phyloP scores from a whole-genome alignment of 345 rosid species.

The Kandelia obovata region DNA sequence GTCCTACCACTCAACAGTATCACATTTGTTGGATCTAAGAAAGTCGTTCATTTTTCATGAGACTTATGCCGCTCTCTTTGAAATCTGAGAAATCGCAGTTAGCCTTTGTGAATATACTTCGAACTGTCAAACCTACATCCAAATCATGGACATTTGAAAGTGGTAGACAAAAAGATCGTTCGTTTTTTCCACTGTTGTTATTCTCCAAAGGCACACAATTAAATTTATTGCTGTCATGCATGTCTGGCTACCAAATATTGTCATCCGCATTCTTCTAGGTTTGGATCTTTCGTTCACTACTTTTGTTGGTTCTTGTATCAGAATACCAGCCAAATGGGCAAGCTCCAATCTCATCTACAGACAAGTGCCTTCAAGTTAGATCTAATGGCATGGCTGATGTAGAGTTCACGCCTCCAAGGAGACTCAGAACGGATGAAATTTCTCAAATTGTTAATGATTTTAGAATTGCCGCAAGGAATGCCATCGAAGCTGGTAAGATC shows the following conservation, averaged over 20 bases:
- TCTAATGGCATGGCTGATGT: conserved; percentile 41
- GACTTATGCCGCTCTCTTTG: too few relatives aligned
- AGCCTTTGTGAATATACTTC: too few relatives aligned
- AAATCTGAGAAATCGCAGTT: too few relatives aligned
- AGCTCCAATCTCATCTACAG: conserved; percentile 57
- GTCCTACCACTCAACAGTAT: too few relatives aligned
- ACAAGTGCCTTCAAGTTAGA: conserved; percentile 47
- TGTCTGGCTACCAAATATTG: background rate
- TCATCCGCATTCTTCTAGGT: background rate
- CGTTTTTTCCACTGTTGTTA: too few relatives aligned
- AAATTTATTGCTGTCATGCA: too few relatives aligned
- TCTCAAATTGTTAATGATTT: conserved; percentile 64
- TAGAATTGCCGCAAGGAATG: conserved; percentile 72
- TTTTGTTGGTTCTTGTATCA: conserved; percentile 13
- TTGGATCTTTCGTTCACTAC: background rate
- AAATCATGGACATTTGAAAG: too few relatives aligned
- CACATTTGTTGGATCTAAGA: too few relatives aligned
- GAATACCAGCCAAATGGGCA: conserved; percentile 62
- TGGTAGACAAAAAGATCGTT: too few relatives aligned
- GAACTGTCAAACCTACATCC: too few relatives aligned
- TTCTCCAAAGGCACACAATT: too few relatives aligned
- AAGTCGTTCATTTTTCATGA: too few relatives aligned
- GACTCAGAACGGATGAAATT: conserved; percentile 57
- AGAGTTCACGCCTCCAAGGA: conserved; percentile 51
- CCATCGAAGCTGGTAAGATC: conserved; percentile 64